Percentiles rank a stretch among this genome's conserved stretches.
phyloP scores from a whole-genome alignment of 495 filamentous ascomycete species.

The Xylaria acuta region DNA sequence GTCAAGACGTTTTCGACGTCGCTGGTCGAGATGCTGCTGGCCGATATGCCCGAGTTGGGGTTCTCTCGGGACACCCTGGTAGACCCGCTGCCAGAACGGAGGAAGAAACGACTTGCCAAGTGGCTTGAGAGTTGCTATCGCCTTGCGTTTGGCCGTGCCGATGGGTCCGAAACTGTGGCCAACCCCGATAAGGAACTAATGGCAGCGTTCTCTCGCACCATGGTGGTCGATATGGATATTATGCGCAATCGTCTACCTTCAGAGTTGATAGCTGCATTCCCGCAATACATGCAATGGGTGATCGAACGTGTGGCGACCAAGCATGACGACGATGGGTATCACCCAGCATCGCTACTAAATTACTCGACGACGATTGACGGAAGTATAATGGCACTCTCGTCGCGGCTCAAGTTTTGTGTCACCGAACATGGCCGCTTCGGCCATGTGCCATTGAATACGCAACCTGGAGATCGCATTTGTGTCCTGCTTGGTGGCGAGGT shows the following conservation, averaged over 20 bases:
- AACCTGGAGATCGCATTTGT: conserved; percentile 35
- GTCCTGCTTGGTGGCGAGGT: conserved; percentile 38
- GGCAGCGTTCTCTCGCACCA: conserved; percentile 23
- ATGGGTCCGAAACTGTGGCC: neutral
- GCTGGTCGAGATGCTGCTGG: conserved; percentile 15
- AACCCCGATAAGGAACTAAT: conserved; percentile 1
- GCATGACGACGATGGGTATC: neutral
- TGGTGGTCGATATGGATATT: conserved; percentile 28
- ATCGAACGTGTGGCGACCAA: neutral
- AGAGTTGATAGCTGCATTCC: conserved; percentile 21
- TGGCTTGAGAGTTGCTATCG: conserved; percentile 14
- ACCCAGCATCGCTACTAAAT: neutral
- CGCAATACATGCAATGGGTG: conserved; percentile 28
- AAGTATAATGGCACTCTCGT: neutral
- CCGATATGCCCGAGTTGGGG: conserved; percentile 14
- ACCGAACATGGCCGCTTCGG: conserved; percentile 31
- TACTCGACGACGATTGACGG: neutral
- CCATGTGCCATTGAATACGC: conserved; percentile 13
- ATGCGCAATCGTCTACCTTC: conserved; percentile 30
- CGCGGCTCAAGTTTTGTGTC: conserved; percentile 24
- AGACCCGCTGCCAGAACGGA: conserved; percentile 1
- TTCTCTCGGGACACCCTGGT: neutral
- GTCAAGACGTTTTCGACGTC: conserved; percentile 12
- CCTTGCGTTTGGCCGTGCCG: neutral
- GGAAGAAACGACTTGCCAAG: neutral